Base-by-base conservation (phyloP, 2,329 filamentous ascomycete species). In the Blastomyces parvus region DNA sequence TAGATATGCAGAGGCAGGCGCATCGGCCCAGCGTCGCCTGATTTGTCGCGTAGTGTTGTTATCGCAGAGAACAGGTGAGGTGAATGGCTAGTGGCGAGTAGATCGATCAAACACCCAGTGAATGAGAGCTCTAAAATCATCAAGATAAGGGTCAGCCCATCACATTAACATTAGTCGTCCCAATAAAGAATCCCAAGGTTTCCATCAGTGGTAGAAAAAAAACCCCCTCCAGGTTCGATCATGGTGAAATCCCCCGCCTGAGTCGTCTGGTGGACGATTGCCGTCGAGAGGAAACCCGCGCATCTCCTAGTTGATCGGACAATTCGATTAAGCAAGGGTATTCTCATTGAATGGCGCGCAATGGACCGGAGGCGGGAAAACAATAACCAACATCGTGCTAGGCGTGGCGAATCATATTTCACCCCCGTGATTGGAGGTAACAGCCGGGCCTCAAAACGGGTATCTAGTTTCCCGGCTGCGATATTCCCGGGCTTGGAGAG, bases 11-110 rank as follows among this genome's bases (percentile, higher is more conserved):
- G 19, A 59, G 27, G 5, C 44, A 59, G n/a, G 40, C 42, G 3
- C 58, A 48, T 59, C 42, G 6, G 27, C 17, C 30, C 7, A 48
- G 42, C 3, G 42, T 27, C 38, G 56, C 44, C 40, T 33, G 42
- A 19, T 48, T 33, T 59, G n/a, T 59, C 33, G 42, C 44, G 58
- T 33, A 30, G 42, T 48, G 42, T 59, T 48, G 58, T 46, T 48
- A 59, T 36, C 27, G 25, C 9, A 27, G 48, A 50, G 36, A 22
- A 14, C 27, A 36, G 38, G 48, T 6, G 42, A 22, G n/a, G 57
- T 59, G 40, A 46, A 59, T 33, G 57, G 13, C 13, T 50, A 5
- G 9, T 27, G 22, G 48, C 48, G 22, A 14, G 25, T 59, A 8
- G 56, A 48, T 40, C 19, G 40, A 42, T 42, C 55, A 58, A n/a